Base-by-base conservation (phyloP, 805 yeast genomes). In the Pichia insulana region DNA sequence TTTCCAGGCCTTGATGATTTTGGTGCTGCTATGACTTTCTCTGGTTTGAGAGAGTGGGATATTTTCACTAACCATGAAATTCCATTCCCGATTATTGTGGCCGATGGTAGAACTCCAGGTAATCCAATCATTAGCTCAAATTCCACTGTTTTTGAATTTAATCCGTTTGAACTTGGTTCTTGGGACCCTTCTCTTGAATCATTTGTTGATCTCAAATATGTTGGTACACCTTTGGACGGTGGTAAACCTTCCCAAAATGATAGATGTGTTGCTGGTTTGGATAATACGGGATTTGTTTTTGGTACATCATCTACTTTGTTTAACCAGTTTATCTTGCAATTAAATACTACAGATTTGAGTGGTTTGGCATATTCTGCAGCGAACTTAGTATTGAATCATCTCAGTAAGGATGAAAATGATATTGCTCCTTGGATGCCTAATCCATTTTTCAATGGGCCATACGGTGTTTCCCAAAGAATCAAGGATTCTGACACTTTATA, bases 261-360 rank as follows among this genome's bases (percentile, higher is more conserved):
- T 3, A 19, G 51, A 15, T 88, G 96, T 62, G 62, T 74, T 44
- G 72, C 65, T 2, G 89, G 90, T 2, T 80, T 72, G 45, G 96
- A 88, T 60, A 85, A 85, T 52, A 80, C 84, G 7, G 94, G 95
- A 7, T 88, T 76, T 55, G 64, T 84, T 27, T 66, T 85, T 63
- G 96, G 94, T 31, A 80, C 95, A 7, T 84, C 95, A 2, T 82
- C 95, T 2, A 70, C 90, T 1, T 62, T 87, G 37, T 87, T 87
- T 68, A 86, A 83, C 57, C 78, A 77, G 57, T 67, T 80, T 40
- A 55, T 84, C 16, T 60, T 81, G 36, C 70, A 71, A 49, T 59
- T 83, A 44, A 78, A 81, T 57, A 57, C 76, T 17, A 70, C 81
- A 1, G 70, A 73, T 19, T 47, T 74, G 2, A 52, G 70, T 3